These are phyloP conservation scores for Ceriops tagal DNA, from an alignment of 345 rosid genomes.

Conservation along the genomic window DNA sequence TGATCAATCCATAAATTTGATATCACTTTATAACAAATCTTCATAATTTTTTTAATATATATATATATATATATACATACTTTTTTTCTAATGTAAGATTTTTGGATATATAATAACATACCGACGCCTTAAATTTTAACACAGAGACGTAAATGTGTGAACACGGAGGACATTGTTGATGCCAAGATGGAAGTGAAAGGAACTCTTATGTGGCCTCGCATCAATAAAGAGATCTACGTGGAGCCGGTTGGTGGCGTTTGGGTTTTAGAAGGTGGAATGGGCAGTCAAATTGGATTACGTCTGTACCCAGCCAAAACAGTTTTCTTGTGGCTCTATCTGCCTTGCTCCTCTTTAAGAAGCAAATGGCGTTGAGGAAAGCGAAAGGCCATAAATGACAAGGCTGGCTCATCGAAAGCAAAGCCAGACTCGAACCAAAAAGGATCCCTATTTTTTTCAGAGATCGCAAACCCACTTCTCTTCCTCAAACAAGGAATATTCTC, in stretches of 20 bases:
- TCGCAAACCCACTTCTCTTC: not conserved
- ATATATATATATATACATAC: too few species aligned
- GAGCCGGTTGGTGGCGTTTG: not conserved
- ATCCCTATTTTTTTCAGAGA: not conserved
- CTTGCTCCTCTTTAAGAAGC: not conserved
- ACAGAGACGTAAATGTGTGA: too few species aligned
- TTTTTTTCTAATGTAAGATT: too few species aligned
- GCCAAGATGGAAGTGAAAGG: too few species aligned
- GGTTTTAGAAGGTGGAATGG: not conserved
- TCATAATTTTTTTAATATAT: too few species aligned
- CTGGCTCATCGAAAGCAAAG: not conserved
- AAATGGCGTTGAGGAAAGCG: not conserved
- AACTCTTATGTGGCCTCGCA: too few species aligned
- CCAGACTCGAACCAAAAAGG: not conserved
- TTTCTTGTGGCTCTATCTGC: not conserved
- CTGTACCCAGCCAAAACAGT: not conserved
- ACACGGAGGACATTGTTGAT: too few species aligned
- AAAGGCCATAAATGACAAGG: not conserved
- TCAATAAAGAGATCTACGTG: too few species aligned
- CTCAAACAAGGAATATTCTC: slow-evolving; percentile 5
- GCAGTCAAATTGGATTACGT: not conserved
- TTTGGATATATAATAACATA: too few species aligned
- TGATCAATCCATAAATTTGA: too few species aligned
- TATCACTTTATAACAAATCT: too few species aligned
- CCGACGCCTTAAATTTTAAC: too few species aligned